Conservation (phyloP, 2,329 filamentous ascomycete genomes). For the Arthrocladium fulminans region DNA sequence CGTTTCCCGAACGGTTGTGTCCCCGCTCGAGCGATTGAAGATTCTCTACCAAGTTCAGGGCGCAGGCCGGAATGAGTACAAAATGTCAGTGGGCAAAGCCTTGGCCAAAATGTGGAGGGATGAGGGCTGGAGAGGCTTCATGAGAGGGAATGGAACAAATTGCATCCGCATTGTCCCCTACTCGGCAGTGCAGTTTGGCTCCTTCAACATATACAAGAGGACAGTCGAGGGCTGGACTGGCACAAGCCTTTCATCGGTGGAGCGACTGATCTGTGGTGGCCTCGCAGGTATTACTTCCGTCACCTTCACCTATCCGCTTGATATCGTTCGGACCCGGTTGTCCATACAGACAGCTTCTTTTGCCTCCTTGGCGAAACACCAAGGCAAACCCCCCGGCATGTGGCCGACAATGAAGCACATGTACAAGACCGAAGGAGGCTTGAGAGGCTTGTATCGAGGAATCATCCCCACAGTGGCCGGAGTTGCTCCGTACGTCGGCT, state of each 20-base stretch:
- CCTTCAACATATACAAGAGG: slow-evolving; percentile 94
- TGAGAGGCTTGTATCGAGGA: slow-evolving; percentile 80
- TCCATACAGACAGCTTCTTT: slow-evolving; percentile 98
- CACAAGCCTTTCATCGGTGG: slow-evolving; percentile 61
- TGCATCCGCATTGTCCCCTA: slow-evolving; percentile 98
- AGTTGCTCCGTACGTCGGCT: slow-evolving; percentile 89
- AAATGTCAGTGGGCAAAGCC: slow-evolving; percentile 80
- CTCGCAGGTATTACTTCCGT: slow-evolving; percentile 92
- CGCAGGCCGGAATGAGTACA: slow-evolving; percentile 82
- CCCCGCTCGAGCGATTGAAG: slow-evolving; percentile 88
- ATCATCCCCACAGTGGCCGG: slow-evolving; percentile 90
- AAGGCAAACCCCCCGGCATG: slow-evolving; percentile 77
- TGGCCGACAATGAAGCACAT: slow-evolving; percentile 72
- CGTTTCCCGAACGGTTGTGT: slow-evolving; percentile 95
- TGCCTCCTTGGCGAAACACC: slow-evolving; percentile 57
- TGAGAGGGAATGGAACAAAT: slow-evolving; percentile 96
- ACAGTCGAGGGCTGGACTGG: slow-evolving; percentile 71
- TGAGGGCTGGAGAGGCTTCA: slow-evolving; percentile 93
- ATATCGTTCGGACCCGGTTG: slow-evolving; percentile 90
- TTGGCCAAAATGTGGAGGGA: slow-evolving; percentile 93
- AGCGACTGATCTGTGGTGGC: slow-evolving; percentile 80
- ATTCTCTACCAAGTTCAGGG: slow-evolving; percentile 97
- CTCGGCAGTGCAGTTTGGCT: slow-evolving; percentile 95
- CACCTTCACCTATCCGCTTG: slow-evolving; percentile 87
- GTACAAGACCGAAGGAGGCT: slow-evolving; percentile 84